These are phyloP conservation scores for Cavenderia fasciculata DNA, from an alignment of 78 protist genomes.

Conservation along the genomic window DNA sequence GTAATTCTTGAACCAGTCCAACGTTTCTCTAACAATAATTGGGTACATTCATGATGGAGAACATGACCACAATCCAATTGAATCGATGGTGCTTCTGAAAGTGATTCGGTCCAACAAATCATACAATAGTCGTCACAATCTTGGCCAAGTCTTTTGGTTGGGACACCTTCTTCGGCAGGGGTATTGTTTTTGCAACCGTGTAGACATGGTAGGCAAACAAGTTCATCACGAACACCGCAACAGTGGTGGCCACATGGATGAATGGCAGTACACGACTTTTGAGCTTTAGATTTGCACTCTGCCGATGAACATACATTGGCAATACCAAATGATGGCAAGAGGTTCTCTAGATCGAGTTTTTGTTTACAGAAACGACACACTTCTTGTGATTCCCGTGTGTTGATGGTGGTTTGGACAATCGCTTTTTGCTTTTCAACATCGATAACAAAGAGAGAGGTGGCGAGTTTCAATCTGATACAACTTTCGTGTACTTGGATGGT, in stretches of 20 bases:
- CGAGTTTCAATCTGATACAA: conserved; percentile 42
- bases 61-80: conserved; percentile 87
- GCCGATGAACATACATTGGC: conserved; percentile 28
- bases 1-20: conserved; percentile 85
- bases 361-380: conserved; percentile 41
- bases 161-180: background rate
- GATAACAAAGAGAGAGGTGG: conserved; percentile 11
- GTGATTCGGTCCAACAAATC: conserved; percentile 84
- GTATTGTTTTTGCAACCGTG: conserved; percentile 52
- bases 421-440: conserved; percentile 49
- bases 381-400: background rate
- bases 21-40: conserved; percentile 33
- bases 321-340: conserved; percentile 20
- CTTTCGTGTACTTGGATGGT: conserved; percentile 45
- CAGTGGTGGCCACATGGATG: conserved; percentile 84
- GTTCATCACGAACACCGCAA: conserved; percentile 77
- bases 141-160: conserved; percentile 24
- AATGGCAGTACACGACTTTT: conserved; percentile 14
- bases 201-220: conserved; percentile 80
- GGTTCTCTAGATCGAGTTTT: conserved; percentile 32
- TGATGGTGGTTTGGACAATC: conserved; percentile 30
- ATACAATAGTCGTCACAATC: conserved; percentile 84
- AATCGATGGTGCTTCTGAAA: conserved; percentile 77
- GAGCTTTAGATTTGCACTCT: conserved; percentile 46
- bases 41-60: conserved; percentile 75